These are phyloP conservation scores for Thielaviopsis populi DNA, from an alignment of 2,329 filamentous ascomycete species.

Conservation along the genomic window DNA sequence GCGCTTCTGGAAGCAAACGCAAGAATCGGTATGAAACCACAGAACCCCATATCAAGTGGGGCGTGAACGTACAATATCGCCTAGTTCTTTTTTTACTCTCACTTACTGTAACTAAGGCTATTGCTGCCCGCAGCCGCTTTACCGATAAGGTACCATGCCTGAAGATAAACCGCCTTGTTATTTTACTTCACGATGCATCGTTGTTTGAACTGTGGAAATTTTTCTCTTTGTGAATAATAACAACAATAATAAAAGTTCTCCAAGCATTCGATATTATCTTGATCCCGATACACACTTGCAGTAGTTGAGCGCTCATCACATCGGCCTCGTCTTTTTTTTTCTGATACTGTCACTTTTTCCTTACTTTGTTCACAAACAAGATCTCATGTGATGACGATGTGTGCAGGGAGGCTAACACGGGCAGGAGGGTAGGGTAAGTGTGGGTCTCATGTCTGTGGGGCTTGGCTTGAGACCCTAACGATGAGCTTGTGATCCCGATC, in stretches of 20 bases:
- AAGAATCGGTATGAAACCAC: slow-evolving; percentile 10
- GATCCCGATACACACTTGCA: too few relatives aligned
- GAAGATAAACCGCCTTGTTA: slow-evolving; percentile 9
- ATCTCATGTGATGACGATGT: slow-evolving; percentile 4
- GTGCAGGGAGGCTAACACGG: not conserved
- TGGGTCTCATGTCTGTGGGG: slow-evolving; percentile 2
- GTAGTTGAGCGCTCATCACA: too few relatives aligned
- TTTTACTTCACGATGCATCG: not conserved
- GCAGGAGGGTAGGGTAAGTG: not conserved
- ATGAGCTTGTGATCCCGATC: slow-evolving; percentile 1
- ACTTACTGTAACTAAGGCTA: not conserved
- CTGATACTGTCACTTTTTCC: not conserved
- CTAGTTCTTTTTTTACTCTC: not conserved
- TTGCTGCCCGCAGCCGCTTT: not conserved
- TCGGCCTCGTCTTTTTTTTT: too few relatives aligned
- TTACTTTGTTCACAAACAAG: not conserved
- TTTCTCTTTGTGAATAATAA: too few relatives aligned
- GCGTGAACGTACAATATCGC: slow-evolving; percentile 4
- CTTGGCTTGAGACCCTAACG: not conserved
- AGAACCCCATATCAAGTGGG: slow-evolving; percentile 9
- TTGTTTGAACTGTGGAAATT: not conserved
- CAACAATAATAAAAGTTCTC: too few relatives aligned
- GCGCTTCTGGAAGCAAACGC: slow-evolving; percentile 14
- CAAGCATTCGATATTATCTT: too few relatives aligned
- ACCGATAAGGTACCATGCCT: slow-evolving; percentile 5